Evolutionary conservation across 2,329 filamentous ascomycete species (phyloP).

Genomic region (Macrophomina pseudophaseolina): DNA sequence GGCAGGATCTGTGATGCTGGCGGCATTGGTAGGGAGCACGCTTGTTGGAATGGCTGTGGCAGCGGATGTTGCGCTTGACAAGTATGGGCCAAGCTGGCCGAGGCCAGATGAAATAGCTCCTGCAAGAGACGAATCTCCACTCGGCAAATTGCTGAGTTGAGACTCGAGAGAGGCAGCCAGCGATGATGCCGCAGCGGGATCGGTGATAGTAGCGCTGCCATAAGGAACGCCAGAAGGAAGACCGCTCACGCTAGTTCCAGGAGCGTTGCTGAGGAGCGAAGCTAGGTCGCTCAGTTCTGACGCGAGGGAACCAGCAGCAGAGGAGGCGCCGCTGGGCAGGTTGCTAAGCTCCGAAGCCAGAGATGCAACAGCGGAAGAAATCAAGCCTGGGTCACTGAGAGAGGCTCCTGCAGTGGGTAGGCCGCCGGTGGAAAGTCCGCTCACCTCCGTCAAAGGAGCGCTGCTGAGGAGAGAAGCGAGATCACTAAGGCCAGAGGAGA

Average conservation of each 20-base stretch:
- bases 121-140: no score
- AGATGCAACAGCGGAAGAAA: not conserved
- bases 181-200: not conserved
- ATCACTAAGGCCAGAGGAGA: no score
- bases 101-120: no score
- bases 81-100: no score
- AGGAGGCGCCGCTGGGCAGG: not conserved
- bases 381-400: not conserved
- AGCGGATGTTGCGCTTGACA: no score
- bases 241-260: not conserved
- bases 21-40: no score
- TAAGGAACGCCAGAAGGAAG: not conserved
- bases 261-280: no score
- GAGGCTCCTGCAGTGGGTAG: no score
- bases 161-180: not conserved
- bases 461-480: no score
- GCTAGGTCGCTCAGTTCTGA: not conserved
- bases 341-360: not conserved
- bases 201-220: no score
- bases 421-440: no score
- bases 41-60: not conserved
- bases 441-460: no score
- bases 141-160: not conserved
- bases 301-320: not conserved
- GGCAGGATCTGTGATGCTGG: not conserved